phyloP scores from a whole-genome alignment of 352 stramenopile genomes.

The Thalassiosira pacifica region DNA sequence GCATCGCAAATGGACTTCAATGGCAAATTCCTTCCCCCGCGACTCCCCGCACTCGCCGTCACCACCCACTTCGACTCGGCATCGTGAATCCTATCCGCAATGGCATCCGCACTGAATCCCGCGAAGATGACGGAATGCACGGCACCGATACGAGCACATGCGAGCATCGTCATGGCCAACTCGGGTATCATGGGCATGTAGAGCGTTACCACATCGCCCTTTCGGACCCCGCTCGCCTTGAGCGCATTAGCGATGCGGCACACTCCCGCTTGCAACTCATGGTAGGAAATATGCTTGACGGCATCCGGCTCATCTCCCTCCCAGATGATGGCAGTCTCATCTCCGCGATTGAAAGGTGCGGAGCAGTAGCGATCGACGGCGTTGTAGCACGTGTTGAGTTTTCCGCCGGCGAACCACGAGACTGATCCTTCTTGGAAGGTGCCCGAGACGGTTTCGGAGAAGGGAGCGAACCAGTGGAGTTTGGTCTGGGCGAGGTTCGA shows the following conservation, averaged over 20 bases:
- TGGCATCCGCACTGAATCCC: slow-evolving; percentile 93
- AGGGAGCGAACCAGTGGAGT: slow-evolving; percentile 94
- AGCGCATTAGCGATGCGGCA: slow-evolving; percentile 96
- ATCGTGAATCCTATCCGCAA: slow-evolving; percentile 95
- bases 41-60: slow-evolving; percentile 93
- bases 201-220: slow-evolving; percentile 95
- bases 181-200: slow-evolving; percentile 99
- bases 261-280: slow-evolving; percentile 91
- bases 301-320: slow-evolving; percentile 96
- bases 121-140: slow-evolving; percentile 98
- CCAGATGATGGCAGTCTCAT: slow-evolving; percentile 97
- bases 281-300: slow-evolving; percentile 91
- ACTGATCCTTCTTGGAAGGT: slow-evolving; percentile 87
- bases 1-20: slow-evolving; percentile 97
- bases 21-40: slow-evolving; percentile 91
- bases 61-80: slow-evolving; percentile 93
- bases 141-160: slow-evolving; percentile 96
- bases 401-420: slow-evolving; percentile 42
- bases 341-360: slow-evolving; percentile 42
- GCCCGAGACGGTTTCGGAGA: slow-evolving; percentile 88
- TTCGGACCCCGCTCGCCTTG: slow-evolving; percentile 88
- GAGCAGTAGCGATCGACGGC: slow-evolving; percentile 92
- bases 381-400: slow-evolving; percentile 34
- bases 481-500: slow-evolving; percentile 89
- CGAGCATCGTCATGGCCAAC: slow-evolving; percentile 96